phyloP scores from a whole-genome alignment of 345 rosid genomes.

The Aurinia saxatilis region DNA sequence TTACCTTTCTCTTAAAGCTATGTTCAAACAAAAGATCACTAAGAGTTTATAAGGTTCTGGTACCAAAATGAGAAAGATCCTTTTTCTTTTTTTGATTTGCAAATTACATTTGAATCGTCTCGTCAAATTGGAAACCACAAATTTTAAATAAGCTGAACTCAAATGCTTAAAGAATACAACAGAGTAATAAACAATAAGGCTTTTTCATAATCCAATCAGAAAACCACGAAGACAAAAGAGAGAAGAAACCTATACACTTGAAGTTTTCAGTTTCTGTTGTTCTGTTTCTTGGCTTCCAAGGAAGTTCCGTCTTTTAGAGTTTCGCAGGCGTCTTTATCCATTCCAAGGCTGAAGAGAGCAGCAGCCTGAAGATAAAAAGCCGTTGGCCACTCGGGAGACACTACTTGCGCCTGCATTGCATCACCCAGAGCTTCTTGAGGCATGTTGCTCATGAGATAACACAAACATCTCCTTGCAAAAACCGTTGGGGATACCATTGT shows the following conservation, averaged over 20 bases:
- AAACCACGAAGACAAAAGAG: constrained; percentile 1
- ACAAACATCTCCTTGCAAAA: constrained; percentile 70
- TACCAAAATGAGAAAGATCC: constrained; percentile 16
- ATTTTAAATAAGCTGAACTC: constrained; percentile 13
- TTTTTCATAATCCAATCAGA: constrained; percentile 25
- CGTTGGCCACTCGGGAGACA: constrained; percentile 76
- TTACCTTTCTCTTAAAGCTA: not conserved
- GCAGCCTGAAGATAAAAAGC: constrained; percentile 83
- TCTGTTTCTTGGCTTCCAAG: constrained; percentile 60
- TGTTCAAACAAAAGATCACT: constrained; percentile 10
- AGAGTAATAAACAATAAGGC: constrained; percentile 25
- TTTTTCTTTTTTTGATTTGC: constrained; percentile 1
- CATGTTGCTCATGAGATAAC: constrained; percentile 64
- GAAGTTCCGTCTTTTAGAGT: constrained; percentile 80
- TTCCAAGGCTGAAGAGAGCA: constrained; percentile 72
- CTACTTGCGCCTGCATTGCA: constrained; percentile 74
- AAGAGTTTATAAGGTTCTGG: constrained; percentile 4
- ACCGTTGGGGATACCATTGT: constrained; percentile 77
- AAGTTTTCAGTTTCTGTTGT: constrained; percentile 38
- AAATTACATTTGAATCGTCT: constrained; percentile 16
- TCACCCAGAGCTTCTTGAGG: constrained; percentile 80
- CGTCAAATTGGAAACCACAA: constrained; percentile 19
- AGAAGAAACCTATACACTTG: constrained; percentile 34
- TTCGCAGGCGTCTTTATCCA: constrained; percentile 75
- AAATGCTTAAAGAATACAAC: constrained; percentile 23